phyloP scores from a whole-genome alignment of 805 yeast species.

The Lipomyces sp. region DNA sequence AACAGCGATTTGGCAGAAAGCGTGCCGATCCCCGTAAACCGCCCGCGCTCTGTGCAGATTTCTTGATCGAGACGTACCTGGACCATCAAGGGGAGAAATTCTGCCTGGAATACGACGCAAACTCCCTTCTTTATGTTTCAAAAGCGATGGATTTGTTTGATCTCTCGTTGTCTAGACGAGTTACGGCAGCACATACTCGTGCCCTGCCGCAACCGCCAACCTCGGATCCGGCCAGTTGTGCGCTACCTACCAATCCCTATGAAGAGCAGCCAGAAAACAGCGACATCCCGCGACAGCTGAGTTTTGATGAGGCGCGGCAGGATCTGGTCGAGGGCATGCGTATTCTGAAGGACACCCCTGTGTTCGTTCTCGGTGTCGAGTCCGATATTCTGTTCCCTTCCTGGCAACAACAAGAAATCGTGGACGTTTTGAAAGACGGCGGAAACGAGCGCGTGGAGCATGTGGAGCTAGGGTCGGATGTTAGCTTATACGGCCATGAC shows the following conservation, averaged over 20 bases:
- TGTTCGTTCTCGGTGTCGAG: constrained; percentile 86
- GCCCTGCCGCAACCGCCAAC: not conserved
- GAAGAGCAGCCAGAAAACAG: constrained; percentile 38
- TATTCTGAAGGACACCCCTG: constrained; percentile 58
- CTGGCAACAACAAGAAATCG: constrained; percentile 89
- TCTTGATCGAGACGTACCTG: constrained; percentile 83
- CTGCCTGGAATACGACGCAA: constrained; percentile 86
- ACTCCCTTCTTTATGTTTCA: constrained; percentile 78
- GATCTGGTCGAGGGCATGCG: constrained; percentile 68
- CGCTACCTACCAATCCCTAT: constrained; percentile 24
- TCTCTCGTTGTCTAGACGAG: constrained; percentile 37
- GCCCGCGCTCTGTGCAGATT: constrained; percentile 92
- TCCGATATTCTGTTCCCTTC: constrained; percentile 88
- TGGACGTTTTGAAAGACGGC: constrained; percentile 49
- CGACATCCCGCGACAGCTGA: constrained; percentile 12
- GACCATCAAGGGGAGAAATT: constrained; percentile 96
- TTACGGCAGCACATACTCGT: constrained; percentile 14
- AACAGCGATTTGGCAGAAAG: constrained; percentile 81
- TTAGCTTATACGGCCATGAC: constrained; percentile 86
- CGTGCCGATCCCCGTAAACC: constrained; percentile 73
- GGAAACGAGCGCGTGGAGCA: constrained; percentile 49
- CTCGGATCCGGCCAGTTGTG: constrained; percentile 6
- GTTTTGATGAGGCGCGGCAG: constrained; percentile 29
- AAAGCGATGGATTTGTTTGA: constrained; percentile 96
- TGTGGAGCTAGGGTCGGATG: constrained; percentile 70